Conservation (phyloP, 495 filamentous ascomycete species). For the Eremomyces bilateralis region DNA sequence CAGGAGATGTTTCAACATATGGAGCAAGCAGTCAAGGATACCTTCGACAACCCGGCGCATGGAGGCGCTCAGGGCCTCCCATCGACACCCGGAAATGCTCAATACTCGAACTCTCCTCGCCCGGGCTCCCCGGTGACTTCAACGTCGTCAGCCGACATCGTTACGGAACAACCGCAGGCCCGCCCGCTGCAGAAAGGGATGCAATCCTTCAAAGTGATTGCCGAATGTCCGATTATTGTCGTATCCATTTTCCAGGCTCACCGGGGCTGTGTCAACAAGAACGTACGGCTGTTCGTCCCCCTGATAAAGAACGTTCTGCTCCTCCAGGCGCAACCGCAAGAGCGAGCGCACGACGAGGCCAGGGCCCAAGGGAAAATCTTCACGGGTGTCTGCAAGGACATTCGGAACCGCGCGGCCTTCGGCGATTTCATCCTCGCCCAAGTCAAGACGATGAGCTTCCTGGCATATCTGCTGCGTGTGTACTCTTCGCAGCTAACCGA, state of each 20-base stretch:
- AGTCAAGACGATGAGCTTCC: constrained; percentile 98
- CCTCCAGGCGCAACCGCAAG: constrained; percentile 81
- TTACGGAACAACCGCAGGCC: constrained; percentile 56
- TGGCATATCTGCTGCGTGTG: constrained; percentile 78
- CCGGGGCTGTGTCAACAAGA: constrained; percentile 48
- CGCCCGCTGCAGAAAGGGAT: constrained; percentile 71
- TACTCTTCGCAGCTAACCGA: constrained; percentile 76
- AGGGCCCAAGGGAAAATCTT: constrained; percentile 55
- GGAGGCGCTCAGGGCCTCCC: constrained; percentile 33
- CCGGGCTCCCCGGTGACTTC: constrained; percentile 76
- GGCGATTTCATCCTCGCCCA: constrained; percentile 95
- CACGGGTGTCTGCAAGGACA: constrained; percentile 80
- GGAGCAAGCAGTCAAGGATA: constrained; percentile 81
- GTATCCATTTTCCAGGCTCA: constrained; percentile 96
- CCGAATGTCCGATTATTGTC: constrained; percentile 95
- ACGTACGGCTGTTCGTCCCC: constrained; percentile 84
- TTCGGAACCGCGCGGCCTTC: constrained; percentile 84
- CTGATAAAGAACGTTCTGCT: constrained; percentile 77
- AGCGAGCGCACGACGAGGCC: constrained; percentile 74
- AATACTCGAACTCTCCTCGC: constrained; percentile 65
- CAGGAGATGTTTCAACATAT: constrained; percentile 88
- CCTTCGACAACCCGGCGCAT: constrained; percentile 56
- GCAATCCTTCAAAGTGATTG: constrained; percentile 97
- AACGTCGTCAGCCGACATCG: constrained; percentile 39
- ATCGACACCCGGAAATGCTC: constrained; percentile 54